These are phyloP conservation scores for Neopestalotiopsis sp. DNA, from an alignment of 2,329 filamentous ascomycete genomes.

Conservation along the genomic window DNA sequence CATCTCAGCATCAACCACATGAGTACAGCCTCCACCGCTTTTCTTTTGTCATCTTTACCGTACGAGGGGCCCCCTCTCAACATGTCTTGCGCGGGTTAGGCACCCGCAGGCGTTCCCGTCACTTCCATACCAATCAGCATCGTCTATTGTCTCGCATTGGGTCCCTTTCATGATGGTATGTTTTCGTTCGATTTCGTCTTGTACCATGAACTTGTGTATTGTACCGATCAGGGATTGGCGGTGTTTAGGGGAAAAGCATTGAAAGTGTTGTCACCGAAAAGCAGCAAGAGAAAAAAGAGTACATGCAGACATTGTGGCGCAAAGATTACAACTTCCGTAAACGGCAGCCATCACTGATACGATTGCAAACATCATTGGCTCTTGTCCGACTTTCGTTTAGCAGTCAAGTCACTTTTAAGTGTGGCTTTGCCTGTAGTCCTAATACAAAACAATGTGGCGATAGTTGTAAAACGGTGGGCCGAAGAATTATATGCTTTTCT, in stretches of 20 bases:
- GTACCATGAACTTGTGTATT: too few relatives aligned
- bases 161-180: too few relatives aligned
- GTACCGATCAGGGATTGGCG: too few relatives aligned
- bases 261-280: too few relatives aligned
- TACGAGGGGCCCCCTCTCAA: background rate
- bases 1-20: background rate
- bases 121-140: background rate
- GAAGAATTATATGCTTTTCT: background rate
- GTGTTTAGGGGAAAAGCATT: too few relatives aligned
- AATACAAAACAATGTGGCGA: conserved; percentile 11
- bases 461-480: too few relatives aligned
- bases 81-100: too few relatives aligned
- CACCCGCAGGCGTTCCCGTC: background rate
- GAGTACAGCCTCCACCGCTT: conserved; percentile 12
- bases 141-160: too few relatives aligned
- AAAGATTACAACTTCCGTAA: conserved; percentile 16
- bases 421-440: background rate
- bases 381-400: background rate
- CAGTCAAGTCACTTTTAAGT: conserved; percentile 13
- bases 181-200: too few relatives aligned
- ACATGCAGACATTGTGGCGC: conserved; percentile 14
- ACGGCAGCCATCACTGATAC: conserved; percentile 5
- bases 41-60: conserved; percentile 15
- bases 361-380: conserved; percentile 15
- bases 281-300: background rate